Evolutionary conservation across 768 basidiomycete species (phyloP).

Genomic region (Trametes coccinea): DNA sequence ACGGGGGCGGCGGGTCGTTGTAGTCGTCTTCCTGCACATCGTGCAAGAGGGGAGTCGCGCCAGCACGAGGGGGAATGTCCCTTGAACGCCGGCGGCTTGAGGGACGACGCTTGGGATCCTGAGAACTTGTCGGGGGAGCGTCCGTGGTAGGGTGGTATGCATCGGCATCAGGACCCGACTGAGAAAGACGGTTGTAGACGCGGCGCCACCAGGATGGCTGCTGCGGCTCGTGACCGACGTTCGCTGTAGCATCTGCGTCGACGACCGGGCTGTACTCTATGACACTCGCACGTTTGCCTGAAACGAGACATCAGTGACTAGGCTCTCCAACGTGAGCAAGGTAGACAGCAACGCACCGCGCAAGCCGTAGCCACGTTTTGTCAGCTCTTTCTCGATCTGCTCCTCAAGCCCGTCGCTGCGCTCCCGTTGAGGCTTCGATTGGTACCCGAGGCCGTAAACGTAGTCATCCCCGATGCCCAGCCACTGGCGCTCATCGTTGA

Average conservation of each 20-base stretch:
- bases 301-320: not conserved
- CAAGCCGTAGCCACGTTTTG: conserved; percentile 43
- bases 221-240: conserved; percentile 25
- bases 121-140: not conserved
- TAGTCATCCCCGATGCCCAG: conserved; percentile 46
- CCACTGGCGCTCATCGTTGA: conserved; percentile 53
- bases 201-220: conserved; percentile 60
- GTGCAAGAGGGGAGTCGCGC: conserved; percentile 21
- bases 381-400: conserved; percentile 55
- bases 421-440: conserved; percentile 37
- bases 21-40: conserved; percentile 25
- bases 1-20: conserved; percentile 45
- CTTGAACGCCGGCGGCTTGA: conserved; percentile 4
- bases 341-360: conserved; percentile 16
- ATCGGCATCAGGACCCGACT: conserved; percentile 27
- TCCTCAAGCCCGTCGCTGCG: conserved; percentile 53
- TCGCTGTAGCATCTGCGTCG: conserved; percentile 20
- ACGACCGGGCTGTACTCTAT: conserved; percentile 13
- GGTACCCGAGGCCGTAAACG: conserved; percentile 41
- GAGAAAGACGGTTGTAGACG: conserved; percentile 53
- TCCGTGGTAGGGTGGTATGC: not conserved
- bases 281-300: conserved; percentile 9
- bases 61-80: conserved; percentile 8
- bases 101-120: not conserved
- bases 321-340: not conserved